Conservation (phyloP, 2,329 filamentous ascomycete genomes). For the Nemania bipapillata region DNA sequence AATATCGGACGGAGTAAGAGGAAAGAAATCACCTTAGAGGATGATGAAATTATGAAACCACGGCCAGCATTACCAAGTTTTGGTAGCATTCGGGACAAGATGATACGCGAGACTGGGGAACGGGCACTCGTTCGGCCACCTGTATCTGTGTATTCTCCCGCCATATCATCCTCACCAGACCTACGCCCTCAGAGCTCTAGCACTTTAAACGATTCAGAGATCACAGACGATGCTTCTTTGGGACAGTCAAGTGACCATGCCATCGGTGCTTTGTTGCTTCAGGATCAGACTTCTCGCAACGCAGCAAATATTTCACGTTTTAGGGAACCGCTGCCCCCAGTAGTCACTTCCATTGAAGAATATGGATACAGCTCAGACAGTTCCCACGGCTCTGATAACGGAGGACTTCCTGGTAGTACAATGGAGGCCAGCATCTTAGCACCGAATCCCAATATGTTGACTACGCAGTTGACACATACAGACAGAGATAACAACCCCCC, state of each 20-base stretch:
- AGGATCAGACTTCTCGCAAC: slow-evolving; percentile 65
- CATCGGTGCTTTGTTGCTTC: slow-evolving; percentile 65
- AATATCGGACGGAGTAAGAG: slow-evolving; percentile 62
- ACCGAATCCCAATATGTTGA: slow-evolving; percentile 39
- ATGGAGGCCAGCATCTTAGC: slow-evolving; percentile 36
- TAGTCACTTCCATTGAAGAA: slow-evolving; percentile 76
- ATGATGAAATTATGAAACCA: slow-evolving; percentile 78
- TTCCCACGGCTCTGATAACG: slow-evolving; percentile 56
- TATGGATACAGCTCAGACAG: slow-evolving; percentile 72
- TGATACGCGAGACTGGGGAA: slow-evolving; percentile 64
- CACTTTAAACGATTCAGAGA: slow-evolving; percentile 41
- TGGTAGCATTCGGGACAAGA: slow-evolving; percentile 76
- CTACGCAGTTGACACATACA: slow-evolving; percentile 39
- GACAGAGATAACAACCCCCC: slow-evolving; percentile 39
- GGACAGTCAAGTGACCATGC: slow-evolving; percentile 69
- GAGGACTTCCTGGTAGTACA: slow-evolving; percentile 47
- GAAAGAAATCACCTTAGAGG: slow-evolving; percentile 64
- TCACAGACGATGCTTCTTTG: slow-evolving; percentile 52
- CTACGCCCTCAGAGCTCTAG: slow-evolving; percentile 43
- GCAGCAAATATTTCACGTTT: slow-evolving; percentile 67
- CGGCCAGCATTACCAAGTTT: slow-evolving; percentile 78
- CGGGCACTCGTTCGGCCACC: slow-evolving; percentile 67
- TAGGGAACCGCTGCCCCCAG: slow-evolving; percentile 74
- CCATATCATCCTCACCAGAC: slow-evolving; percentile 46
- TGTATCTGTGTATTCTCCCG: slow-evolving; percentile 52